Conservation (phyloP, 805 yeast species). For the Starmera dryadoides region DNA sequence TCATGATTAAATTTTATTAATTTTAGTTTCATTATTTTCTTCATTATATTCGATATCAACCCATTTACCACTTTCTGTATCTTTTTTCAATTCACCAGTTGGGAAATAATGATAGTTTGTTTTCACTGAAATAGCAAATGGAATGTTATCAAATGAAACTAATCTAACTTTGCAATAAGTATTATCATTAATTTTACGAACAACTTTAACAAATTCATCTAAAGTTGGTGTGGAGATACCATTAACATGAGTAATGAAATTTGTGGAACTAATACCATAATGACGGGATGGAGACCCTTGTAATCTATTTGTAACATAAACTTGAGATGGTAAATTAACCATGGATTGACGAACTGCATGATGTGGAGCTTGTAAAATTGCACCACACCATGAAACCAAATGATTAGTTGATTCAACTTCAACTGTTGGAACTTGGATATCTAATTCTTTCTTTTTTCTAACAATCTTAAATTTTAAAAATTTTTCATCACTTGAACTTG, state of each 20-base stretch:
- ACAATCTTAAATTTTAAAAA: constrained; percentile 54
- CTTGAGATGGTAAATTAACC: constrained; percentile 69
- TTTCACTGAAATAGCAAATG: constrained; percentile 78
- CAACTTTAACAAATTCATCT: constrained; percentile 57
- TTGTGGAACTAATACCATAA: constrained; percentile 70
- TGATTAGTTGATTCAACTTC: constrained; percentile 57
- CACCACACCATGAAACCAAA: constrained; percentile 78
- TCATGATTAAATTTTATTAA: constrained; percentile 13
- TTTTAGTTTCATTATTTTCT: constrained; percentile 20
- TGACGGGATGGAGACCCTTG: constrained; percentile 85
- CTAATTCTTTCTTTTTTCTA: constrained; percentile 60
- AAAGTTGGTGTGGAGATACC: constrained; percentile 66
- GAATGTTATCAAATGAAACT: constrained; percentile 80
- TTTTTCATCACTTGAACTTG: constrained; percentile 32
- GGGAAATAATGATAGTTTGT: constrained; percentile 88
- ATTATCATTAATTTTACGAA: constrained; percentile 66
- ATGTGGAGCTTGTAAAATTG: constrained; percentile 81
- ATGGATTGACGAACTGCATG: constrained; percentile 85
- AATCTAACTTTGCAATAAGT: constrained; percentile 75
- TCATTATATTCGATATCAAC: constrained; percentile 41
- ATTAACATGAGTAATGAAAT: constrained; percentile 85
- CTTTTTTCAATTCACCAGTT: constrained; percentile 52
- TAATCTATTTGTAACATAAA: constrained; percentile 70
- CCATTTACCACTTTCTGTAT: constrained; percentile 42
- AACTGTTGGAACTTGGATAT: constrained; percentile 57